Conservation (phyloP, 2,329 filamentous ascomycete genomes). For the Hypoxylon rubiginosum region DNA sequence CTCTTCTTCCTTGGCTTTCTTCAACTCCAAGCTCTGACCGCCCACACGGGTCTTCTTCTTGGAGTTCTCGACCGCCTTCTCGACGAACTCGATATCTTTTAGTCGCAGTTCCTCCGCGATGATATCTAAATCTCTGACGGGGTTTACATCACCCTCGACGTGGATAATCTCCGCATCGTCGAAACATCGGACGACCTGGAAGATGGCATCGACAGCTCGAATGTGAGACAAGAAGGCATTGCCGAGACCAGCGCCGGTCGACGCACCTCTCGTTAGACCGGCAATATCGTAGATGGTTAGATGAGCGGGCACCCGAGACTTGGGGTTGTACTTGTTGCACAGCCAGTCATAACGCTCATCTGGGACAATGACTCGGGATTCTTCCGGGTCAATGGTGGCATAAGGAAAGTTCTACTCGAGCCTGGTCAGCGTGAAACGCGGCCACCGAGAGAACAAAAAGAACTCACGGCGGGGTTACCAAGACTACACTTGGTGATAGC, state of each 20-base stretch:
- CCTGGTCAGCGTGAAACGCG: slow-evolving; percentile 53
- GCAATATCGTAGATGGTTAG: slow-evolving; percentile 99
- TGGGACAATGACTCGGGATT: slow-evolving; percentile 96
- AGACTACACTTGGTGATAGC: slow-evolving; percentile 98
- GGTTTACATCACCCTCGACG: slow-evolving; percentile 98
- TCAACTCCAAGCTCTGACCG: slow-evolving; percentile 96
- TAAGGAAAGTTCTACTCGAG: slow-evolving; percentile 89
- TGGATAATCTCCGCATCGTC: slow-evolving; percentile 99
- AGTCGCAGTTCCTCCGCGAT: slow-evolving; percentile 96
- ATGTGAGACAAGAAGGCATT: slow-evolving; percentile 99
- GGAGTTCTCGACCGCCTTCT: slow-evolving; percentile 92
- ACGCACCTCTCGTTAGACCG: slow-evolving; percentile 94
- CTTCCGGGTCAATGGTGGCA: slow-evolving; percentile 98
- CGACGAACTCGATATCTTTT: slow-evolving; percentile 98
- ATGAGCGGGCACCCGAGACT: slow-evolving; percentile 96
- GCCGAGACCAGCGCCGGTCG: slow-evolving; percentile 95
- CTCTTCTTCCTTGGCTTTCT: slow-evolving; percentile 95
- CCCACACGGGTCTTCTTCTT: slow-evolving; percentile 96
- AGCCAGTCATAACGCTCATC: slow-evolving; percentile 98
- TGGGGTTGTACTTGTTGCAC: slow-evolving; percentile 95
- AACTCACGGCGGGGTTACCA: slow-evolving; percentile 92
- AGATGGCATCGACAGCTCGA: slow-evolving; percentile 96
- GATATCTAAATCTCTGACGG: slow-evolving; percentile 92
- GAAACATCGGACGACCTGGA: slow-evolving; percentile 96
- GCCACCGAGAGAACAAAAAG: slow-evolving; percentile 46